These are phyloP conservation scores for Salix caprea DNA, from an alignment of 345 rosid genomes.

Conservation along the genomic window DNA sequence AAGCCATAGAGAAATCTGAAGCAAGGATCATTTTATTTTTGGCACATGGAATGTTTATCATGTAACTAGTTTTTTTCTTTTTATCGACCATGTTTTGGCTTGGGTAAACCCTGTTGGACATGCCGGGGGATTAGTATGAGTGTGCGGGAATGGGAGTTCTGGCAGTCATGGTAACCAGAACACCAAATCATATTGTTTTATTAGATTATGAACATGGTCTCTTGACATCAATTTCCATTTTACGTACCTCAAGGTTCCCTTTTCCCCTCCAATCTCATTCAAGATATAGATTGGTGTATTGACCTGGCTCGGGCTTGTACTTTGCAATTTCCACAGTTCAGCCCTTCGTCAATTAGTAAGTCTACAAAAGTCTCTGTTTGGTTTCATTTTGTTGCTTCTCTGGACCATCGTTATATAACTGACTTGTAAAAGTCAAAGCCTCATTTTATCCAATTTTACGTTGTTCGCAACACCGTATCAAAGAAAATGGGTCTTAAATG, in stretches of 20 bases:
- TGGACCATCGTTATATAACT: too few species aligned
- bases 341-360: background rate
- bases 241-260: too few species aligned
- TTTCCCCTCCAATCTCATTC: too few species aligned
- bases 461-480: too few species aligned
- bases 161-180: background rate
- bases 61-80: background rate
- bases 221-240: background rate
- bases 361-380: background rate
- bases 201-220: background rate
- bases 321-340: background rate
- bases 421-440: too few species aligned
- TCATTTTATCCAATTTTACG: too few species aligned
- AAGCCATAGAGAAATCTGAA: slow-evolving; percentile 12
- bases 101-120: background rate
- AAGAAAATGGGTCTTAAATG: too few species aligned
- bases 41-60: background rate
- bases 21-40: background rate
- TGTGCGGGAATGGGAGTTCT: background rate
- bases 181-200: background rate
- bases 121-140: background rate
- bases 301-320: background rate
- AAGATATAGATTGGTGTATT: background rate
- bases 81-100: background rate
- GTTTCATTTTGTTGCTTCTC: background rate